Evolutionary conservation across 2,329 filamentous ascomycete species (phyloP).

Genomic region (Xylaria sp.): DNA sequence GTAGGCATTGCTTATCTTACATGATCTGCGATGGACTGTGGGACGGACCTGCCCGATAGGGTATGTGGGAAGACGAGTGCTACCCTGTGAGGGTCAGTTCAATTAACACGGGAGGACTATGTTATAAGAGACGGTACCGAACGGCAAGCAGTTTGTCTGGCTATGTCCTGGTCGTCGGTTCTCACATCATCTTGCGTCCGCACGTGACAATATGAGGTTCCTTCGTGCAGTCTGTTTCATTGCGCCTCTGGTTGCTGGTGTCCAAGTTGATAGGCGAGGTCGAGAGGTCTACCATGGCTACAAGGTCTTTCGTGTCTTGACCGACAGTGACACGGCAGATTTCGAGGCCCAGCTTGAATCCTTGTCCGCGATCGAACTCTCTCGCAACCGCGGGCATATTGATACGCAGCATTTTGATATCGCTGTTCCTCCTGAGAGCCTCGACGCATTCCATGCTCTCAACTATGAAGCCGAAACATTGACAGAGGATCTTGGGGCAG

Average conservation of each 20-base stretch:
- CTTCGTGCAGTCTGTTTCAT: slow-evolving; percentile 28
- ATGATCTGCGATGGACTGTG: slow-evolving; percentile 31
- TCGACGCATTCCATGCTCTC: slow-evolving; percentile 48
- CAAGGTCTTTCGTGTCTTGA: slow-evolving; percentile 50
- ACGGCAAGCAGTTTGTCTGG: slow-evolving; percentile 2
- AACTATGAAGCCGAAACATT: slow-evolving; percentile 46
- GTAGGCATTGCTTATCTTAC: slow-evolving; percentile 25
- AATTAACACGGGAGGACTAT: slow-evolving; percentile 10
- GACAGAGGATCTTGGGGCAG: slow-evolving; percentile 48
- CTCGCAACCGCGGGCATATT: slow-evolving; percentile 43
- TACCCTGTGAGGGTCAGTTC: slow-evolving; percentile 27
- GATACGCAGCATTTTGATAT: slow-evolving; percentile 48
- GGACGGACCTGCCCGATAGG: slow-evolving; percentile 34
- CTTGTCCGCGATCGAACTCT: slow-evolving; percentile 47
- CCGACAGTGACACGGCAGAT: slow-evolving; percentile 40
- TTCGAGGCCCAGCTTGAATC: slow-evolving; percentile 46
- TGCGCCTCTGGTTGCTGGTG: slow-evolving; percentile 27
- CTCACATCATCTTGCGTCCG: background rate
- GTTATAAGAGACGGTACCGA: slow-evolving; percentile 14
- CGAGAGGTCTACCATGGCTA: slow-evolving; percentile 51
- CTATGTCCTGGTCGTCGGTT: background rate
- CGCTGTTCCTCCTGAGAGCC: slow-evolving; percentile 49
- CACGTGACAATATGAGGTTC: slow-evolving; percentile 32
- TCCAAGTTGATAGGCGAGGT: slow-evolving; percentile 42
- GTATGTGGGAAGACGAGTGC: slow-evolving; percentile 31